Base-by-base conservation (phyloP, 768 basidiomycete species). In the Panus rudis region DNA sequence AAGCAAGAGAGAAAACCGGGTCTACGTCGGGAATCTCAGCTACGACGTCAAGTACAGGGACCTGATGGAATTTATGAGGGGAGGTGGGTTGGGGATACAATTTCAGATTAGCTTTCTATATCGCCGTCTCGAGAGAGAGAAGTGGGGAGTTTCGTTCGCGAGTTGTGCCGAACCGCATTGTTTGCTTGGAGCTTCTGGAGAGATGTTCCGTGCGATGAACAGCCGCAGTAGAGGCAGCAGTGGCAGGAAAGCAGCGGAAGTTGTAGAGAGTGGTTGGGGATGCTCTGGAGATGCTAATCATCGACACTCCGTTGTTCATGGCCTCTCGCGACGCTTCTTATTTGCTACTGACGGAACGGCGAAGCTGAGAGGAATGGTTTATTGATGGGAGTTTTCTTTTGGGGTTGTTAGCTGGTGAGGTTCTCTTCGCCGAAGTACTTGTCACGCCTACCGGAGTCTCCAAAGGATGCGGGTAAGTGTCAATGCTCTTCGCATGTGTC, bases 21-120 rank as follows among this genome's bases (percentile, higher is more conserved):
- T 98, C 58, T 99, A 99, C 59, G 91, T 97, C 64, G 94, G 96
- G 61, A 99, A 99, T 66, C 79, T 99, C 68, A 91, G 89, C 63
- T 99, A 97, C 75, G 90, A 94, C 65, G 90, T 92, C 81, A 93
- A 85, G 70, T 98, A 94, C 71, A 80, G 92, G 69, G 96, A 98
- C 73, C 75, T 99, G 67, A 92, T 93, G 79, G 92, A 97, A 81
- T 97, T 96, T 64, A 94, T 96, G 92, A 79, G 89, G 84, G 89
- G 90, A 92, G 92, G 93, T 96, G 89, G 85, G 93, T 92, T 70
- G 79, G 78, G 80, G 82, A n/a, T n/a, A n/a, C 76, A 79, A 79
- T 10, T 72, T 72, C 68, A 75, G 70, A 52, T 70, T 66, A 65
- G 63, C 64, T 81, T 69, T 78, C 28, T 30, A 10, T 30, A n/a